phyloP scores from a whole-genome alignment of 768 basidiomycete genomes.

The Mycena sanguinolenta region DNA sequence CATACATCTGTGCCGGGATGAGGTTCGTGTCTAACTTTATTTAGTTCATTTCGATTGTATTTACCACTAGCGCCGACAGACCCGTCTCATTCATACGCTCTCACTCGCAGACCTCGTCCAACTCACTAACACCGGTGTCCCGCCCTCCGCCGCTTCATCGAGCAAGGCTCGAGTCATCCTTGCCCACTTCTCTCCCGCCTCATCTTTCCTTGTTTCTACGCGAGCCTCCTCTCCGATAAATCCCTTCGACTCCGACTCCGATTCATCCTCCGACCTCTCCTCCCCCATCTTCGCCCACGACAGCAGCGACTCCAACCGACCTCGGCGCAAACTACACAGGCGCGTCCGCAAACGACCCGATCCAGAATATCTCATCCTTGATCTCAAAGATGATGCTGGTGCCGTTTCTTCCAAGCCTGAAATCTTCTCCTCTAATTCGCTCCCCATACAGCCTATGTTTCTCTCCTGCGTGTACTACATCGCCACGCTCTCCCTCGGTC shows the following conservation, averaged over 20 bases:
- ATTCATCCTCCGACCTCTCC: constrained; percentile 45
- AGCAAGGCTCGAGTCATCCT: constrained; percentile 28
- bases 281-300: no score
- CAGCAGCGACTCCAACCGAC: constrained; percentile 27
- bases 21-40: constrained; percentile 17
- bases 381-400: no score
- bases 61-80: constrained; percentile 9
- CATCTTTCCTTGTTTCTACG: constrained; percentile 17
- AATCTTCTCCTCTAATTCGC: no score
- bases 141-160: constrained; percentile 11
- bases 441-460: constrained; percentile 55
- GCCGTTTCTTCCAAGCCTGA: no score
- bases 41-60: not conserved
- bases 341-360: constrained; percentile 17
- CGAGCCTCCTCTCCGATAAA: constrained; percentile 21
- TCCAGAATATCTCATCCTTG: constrained; percentile 66
- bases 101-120: constrained; percentile 22
- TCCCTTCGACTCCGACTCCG: constrained; percentile 31
- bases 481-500: constrained; percentile 48
- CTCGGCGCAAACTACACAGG: not conserved
- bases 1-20: constrained; percentile 30
- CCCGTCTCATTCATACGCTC: constrained; percentile 29
- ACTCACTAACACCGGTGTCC: constrained; percentile 27
- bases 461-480: constrained; percentile 66
- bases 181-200: constrained; percentile 23